Evolutionary conservation across 2,329 filamentous ascomycete genomes (phyloP).

Genomic region (Aspergillus phoenicis): DNA sequence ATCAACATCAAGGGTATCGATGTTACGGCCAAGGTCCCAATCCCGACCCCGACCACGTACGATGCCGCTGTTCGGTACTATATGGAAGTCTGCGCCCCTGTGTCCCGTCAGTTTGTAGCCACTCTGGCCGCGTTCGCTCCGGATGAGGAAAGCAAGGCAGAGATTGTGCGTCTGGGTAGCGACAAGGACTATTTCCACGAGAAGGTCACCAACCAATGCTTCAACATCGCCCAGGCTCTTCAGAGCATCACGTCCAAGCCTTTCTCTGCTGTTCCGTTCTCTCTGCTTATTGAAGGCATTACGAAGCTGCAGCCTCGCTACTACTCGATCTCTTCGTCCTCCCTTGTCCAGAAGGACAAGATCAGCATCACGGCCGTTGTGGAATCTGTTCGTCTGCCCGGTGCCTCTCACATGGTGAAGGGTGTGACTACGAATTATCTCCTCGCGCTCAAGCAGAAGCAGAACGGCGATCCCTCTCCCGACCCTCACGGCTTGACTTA

Average conservation of each 20-base stretch:
- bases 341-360: constrained; percentile 88
- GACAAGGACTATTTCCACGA: constrained; percentile 96
- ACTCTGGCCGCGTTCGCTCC: constrained; percentile 88
- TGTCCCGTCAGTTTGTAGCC: constrained; percentile 92
- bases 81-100: constrained; percentile 91
- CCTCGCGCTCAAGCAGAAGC: constrained; percentile 91
- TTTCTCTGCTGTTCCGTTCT: constrained; percentile 88
- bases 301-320: constrained; percentile 96
- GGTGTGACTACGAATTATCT: constrained; percentile 98
- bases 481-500: constrained; percentile 85
- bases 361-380: constrained; percentile 95
- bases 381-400: constrained; percentile 76
- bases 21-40: constrained; percentile 93
- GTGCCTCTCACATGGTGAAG: constrained; percentile 77
- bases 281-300: constrained; percentile 87
- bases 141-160: constrained; percentile 77
- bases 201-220: constrained; percentile 76
- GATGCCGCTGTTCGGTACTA: constrained; percentile 93
- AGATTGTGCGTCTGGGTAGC: constrained; percentile 83
- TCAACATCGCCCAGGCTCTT: constrained; percentile 87
- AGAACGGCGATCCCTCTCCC: constrained; percentile 80
- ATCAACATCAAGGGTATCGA: constrained; percentile 90
- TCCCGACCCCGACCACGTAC: constrained; percentile 95
- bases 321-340: constrained; percentile 99
- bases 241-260: constrained; percentile 71